Evolutionary conservation across 2,329 filamentous ascomycete species (phyloP), one percentile per base, ranked within the genome.

Genomic region (Plectosphaerella cucumerina): DNA sequence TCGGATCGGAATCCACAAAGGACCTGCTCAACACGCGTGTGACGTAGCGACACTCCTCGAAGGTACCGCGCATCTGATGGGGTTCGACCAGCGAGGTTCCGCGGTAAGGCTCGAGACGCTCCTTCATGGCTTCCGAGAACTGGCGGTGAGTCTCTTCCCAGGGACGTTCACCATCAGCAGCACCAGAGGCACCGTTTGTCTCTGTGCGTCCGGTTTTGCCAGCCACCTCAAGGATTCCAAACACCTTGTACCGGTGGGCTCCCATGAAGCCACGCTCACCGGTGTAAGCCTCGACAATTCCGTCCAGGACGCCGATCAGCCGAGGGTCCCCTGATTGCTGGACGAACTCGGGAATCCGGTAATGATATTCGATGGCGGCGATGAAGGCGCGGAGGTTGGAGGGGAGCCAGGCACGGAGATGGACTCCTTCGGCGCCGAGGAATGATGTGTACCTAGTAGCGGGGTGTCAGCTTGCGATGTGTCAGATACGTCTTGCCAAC

Each of bases 191-290:
- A 2, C 77, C 77, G 48, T 80, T 80, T 0, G 77, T 80, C 52
- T 73, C 77, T 0, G 76, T 75, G 3, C 77, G 69, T 3, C 77
- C 76, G 0, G 74, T 77, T 60, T 81, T 80, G 39, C 70, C 72
- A 1, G 77, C 77, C 14, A 79, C 72, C 52, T 80, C 77, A 0
- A 80, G 70, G 23, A 81, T 75, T 1, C 77, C 78, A 54, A 78
- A 81, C 4, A 81, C 77, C 58, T 81, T 81, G 60, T 80, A 80
- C n/a, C 76, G 65, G 56, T 81, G 77, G 0, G 72, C 74, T 5
- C 78, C 77, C 77, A 81, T 78, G 58, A 80, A 81, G 1, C 78
- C 77, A 20, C 76, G 68, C 55, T 80, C 77, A 1, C 77, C 78
- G 0, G 75, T 74, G 54, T 80, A 81, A 0, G 77, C 76, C 57